Percentiles rank a stretch among this genome's conserved stretches.
Conservation (phyloP, 768 basidiomycete species). For the Strobilomyces dryophilus region DNA sequence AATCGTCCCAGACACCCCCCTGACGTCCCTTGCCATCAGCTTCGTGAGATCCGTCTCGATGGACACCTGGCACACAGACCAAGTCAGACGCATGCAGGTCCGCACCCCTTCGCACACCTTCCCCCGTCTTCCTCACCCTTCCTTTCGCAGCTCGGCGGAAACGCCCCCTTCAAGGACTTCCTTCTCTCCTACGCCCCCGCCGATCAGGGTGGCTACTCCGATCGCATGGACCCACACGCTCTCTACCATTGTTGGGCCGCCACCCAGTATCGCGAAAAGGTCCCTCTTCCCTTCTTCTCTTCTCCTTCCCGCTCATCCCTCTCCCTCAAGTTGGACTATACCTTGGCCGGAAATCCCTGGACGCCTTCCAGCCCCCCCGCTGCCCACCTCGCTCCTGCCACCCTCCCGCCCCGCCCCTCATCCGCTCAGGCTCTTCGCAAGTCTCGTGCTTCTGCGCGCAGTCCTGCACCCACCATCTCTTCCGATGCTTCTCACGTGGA, state of each 20-base stretch:
- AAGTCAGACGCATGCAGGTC: conserved; percentile 88
- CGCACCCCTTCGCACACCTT: conserved; percentile 15
- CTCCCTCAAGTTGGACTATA: conserved; percentile 66
- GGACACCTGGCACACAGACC: conserved; percentile 94
- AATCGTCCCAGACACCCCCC: neutral
- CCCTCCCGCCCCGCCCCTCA: conserved; percentile 55
- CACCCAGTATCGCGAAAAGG: conserved; percentile 92
- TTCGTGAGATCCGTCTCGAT: conserved; percentile 93
- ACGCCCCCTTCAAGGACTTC: conserved; percentile 77
- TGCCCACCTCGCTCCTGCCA: conserved; percentile 29
- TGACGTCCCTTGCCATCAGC: conserved; percentile 35
- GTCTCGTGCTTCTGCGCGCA: conserved; percentile 68
- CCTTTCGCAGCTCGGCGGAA: conserved; percentile 72
- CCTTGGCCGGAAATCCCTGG: conserved; percentile 75
- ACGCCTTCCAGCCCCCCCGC: conserved; percentile 68
- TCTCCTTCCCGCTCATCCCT: conserved; percentile 14
- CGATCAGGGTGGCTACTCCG: conserved; percentile 66
- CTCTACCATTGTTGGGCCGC: conserved; percentile 95
- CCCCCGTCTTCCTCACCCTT: conserved; percentile 5
- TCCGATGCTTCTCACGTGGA: conserved; percentile 34
- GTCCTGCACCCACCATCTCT: conserved; percentile 36
- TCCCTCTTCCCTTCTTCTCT: conserved; percentile 23
- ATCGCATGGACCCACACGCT: conserved; percentile 58
- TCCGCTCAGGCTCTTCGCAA: conserved; percentile 85
- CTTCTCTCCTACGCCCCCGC: conserved; percentile 63